Conservation (phyloP, 768 basidiomycete genomes). For the Krasilnikovozyma curviuscula region DNA sequence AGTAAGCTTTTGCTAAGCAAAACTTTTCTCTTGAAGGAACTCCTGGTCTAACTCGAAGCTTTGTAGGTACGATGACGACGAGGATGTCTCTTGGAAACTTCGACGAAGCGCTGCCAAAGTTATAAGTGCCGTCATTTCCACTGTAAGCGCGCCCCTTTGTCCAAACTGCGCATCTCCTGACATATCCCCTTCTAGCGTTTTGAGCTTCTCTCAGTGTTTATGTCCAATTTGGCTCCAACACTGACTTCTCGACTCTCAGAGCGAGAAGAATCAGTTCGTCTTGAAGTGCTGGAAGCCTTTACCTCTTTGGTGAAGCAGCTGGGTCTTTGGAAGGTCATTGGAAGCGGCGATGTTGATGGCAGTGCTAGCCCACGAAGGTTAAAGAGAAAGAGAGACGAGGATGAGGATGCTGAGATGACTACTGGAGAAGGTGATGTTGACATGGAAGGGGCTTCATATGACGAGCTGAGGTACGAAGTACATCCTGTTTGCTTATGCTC, state of each 20-base stretch:
- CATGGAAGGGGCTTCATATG: constrained; percentile 33
- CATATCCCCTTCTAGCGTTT: constrained; percentile 35
- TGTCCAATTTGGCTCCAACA: constrained; percentile 66
- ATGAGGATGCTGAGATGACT: background rate
- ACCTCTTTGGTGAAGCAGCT: constrained; percentile 44
- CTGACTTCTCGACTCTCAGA: constrained; percentile 83
- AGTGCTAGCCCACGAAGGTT: constrained; percentile 11
- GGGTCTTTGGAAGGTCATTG: constrained; percentile 40
- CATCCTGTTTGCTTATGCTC: background rate
- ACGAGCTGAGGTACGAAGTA: background rate
- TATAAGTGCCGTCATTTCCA: constrained; percentile 61
- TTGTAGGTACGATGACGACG: constrained; percentile 80
- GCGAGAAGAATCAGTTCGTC: constrained; percentile 79
- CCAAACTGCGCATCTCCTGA: background rate
- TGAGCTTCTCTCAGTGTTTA: constrained; percentile 58
- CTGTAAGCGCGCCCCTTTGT: constrained; percentile 21
- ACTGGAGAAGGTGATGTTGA: constrained; percentile 35
- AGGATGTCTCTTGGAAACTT: constrained; percentile 95
- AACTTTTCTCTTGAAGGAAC: background rate
- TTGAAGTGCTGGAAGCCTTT: constrained; percentile 84
- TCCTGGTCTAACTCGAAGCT: no score
- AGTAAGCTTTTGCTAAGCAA: constrained; percentile 32
- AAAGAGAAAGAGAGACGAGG: constrained; percentile 27
- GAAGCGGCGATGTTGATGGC: constrained; percentile 33
- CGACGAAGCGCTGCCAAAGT: constrained; percentile 84